Evolutionary conservation across 129 eudicot genomes (phyloP).

Genomic region (Scalesia atractyloides): DNA sequence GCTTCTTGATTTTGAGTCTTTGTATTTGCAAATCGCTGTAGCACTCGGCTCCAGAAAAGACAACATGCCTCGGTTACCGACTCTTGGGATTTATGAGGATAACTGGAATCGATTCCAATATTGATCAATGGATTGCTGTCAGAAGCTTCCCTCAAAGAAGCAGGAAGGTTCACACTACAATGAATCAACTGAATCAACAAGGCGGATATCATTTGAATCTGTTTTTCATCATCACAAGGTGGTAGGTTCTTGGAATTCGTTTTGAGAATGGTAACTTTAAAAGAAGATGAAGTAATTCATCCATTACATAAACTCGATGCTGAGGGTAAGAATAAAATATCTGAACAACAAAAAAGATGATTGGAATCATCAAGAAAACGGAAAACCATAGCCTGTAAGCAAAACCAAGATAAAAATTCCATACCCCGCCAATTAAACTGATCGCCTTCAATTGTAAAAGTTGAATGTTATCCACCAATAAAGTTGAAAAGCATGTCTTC

Average conservation of each 20-base stretch:
- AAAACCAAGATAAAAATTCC: conserved; percentile 19
- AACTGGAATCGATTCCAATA: conserved; percentile 59
- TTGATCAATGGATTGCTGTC: conserved; percentile 53
- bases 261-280: conserved; percentile 79
- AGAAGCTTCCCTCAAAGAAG: conserved; percentile 60
- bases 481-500: conserved; percentile 78
- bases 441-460: conserved; percentile 93
- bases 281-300: conserved; percentile 78
- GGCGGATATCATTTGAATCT: conserved; percentile 86
- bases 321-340: conserved; percentile 75
- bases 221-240: conserved; percentile 94
- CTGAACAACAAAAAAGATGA: conserved; percentile 42
- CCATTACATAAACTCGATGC: conserved; percentile 85
- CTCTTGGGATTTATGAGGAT: conserved; percentile 76
- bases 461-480: conserved; percentile 87
- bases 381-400: conserved; percentile 19
- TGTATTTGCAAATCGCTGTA: conserved; percentile 76
- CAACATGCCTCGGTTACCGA: conserved; percentile 90
- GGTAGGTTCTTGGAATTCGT: conserved; percentile 77
- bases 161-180: conserved; percentile 94
- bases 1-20: conserved; percentile 86
- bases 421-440: conserved; percentile 86
- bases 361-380: conserved; percentile 15
- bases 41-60: conserved; percentile 91
- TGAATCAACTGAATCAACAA: conserved; percentile 84